Percentiles rank a stretch among this genome's conserved stretches.
Conservation (phyloP, 2,329 filamentous ascomycete genomes). For the Aspergillus hortae region DNA sequence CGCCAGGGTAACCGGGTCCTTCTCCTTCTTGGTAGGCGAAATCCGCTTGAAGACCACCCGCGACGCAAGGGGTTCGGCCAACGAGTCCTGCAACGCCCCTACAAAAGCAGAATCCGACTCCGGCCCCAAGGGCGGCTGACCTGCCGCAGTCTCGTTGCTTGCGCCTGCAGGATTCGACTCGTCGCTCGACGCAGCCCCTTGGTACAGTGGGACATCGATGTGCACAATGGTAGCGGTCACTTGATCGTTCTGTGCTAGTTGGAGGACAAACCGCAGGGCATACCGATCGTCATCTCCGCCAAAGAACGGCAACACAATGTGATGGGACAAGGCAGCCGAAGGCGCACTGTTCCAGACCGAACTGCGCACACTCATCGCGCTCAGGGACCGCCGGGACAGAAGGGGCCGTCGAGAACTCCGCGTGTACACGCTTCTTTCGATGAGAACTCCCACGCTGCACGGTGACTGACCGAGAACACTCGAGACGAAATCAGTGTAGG, state of each 20-base stretch:
- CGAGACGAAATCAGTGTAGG: constrained; percentile 72
- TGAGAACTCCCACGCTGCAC: constrained; percentile 72
- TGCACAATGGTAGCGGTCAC: constrained; percentile 75
- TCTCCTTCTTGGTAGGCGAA: constrained; percentile 38
- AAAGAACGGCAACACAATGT: constrained; percentile 83
- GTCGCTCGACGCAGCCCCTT: constrained; percentile 4
- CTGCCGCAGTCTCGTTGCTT: not conserved
- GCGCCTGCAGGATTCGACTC: constrained; percentile 4
- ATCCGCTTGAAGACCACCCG: constrained; percentile 55
- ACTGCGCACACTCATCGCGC: constrained; percentile 59
- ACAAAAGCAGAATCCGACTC: constrained; percentile 56
- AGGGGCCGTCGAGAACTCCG: constrained; percentile 18
- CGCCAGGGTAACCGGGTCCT: constrained; percentile 40
- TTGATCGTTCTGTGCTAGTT: constrained; percentile 73
- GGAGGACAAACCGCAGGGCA: constrained; percentile 76
- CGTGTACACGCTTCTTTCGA: constrained; percentile 65
- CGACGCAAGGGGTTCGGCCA: constrained; percentile 48
- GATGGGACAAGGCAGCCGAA: constrained; percentile 66
- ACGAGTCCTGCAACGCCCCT: constrained; percentile 52
- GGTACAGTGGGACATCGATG: constrained; percentile 39
- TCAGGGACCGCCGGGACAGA: constrained; percentile 44
- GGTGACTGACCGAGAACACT: constrained; percentile 60
- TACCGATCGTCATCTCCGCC: constrained; percentile 78
- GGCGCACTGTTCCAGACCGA: constrained; percentile 55
- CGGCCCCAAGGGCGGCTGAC: constrained; percentile 3